These are phyloP conservation scores for Hemisphaericaspora subhashii DNA, from an alignment of 1,139 yeast species.

Conservation along the genomic window DNA sequence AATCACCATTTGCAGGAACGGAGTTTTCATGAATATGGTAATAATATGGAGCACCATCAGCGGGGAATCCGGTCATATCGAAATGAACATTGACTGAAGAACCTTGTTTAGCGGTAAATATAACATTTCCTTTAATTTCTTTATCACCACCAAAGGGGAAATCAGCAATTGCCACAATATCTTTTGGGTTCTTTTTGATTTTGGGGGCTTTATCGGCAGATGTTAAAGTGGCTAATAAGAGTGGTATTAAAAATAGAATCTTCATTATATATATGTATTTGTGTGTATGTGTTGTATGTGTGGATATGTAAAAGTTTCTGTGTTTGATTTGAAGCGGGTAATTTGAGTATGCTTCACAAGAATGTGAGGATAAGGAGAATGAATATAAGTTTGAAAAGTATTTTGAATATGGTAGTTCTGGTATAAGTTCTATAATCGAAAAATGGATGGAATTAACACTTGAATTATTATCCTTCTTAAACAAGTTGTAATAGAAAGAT, in stretches of 20 bases:
- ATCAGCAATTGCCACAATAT: constrained; percentile 56
- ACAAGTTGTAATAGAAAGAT: neutral
- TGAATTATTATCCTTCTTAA: neutral
- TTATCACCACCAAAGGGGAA: constrained; percentile 48
- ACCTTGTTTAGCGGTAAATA: constrained; percentile 46
- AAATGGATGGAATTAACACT: neutral
- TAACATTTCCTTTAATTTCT: constrained; percentile 48
- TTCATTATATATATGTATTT: constrained; percentile 4
- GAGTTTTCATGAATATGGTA: constrained; percentile 58
- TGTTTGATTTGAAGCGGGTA: neutral
- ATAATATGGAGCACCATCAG: constrained; percentile 55
- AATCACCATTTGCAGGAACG: constrained; percentile 43
- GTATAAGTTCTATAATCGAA: neutral
- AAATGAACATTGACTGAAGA: constrained; percentile 57
- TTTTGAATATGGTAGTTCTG: constrained; percentile 2
- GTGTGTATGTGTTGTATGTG: constrained; percentile 1
- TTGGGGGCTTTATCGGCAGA: constrained; percentile 32
- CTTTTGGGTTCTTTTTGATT: constrained; percentile 42
- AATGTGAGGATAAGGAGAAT: constrained; percentile 11
- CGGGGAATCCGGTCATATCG: constrained; percentile 58
- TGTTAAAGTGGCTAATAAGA: constrained; percentile 4
- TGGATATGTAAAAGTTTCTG: too few species aligned
- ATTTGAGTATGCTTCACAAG: constrained; percentile 7
- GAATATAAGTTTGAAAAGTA: constrained; percentile 8
- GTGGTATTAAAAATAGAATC: constrained; percentile 2